Percentiles rank a stretch among this genome's conserved stretches.
phyloP scores from a whole-genome alignment of 345 rosid species.

The Anastatica hierochuntica region DNA sequence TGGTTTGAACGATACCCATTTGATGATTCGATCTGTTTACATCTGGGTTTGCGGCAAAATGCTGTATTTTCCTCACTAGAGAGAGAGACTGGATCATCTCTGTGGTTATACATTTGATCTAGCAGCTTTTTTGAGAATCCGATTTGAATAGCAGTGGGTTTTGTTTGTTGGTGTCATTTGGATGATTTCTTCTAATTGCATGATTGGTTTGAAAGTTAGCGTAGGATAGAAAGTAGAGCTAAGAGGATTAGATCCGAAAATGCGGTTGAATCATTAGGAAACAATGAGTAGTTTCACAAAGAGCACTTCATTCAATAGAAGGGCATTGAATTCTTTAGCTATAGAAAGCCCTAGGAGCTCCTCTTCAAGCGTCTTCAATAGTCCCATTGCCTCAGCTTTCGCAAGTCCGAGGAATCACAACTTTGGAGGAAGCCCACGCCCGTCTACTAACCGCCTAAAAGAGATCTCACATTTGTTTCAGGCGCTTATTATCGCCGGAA shows the following conservation, averaged over 20 bases:
- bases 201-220: slow-evolving; percentile 11
- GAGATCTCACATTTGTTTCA: slow-evolving; percentile 40
- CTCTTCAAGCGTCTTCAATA: slow-evolving; percentile 25
- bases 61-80: slow-evolving; percentile 13
- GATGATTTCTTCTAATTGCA: slow-evolving; percentile 11
- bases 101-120: slow-evolving; percentile 13
- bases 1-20: slow-evolving; percentile 6
- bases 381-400: slow-evolving; percentile 34
- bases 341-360: slow-evolving; percentile 25
- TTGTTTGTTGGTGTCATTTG: background rate
- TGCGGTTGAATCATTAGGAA: slow-evolving; percentile 25
- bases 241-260: background rate
- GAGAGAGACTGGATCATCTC: slow-evolving; percentile 14
- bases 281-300: slow-evolving; percentile 40
- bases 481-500: slow-evolving; percentile 40
- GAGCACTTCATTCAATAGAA: slow-evolving; percentile 39
- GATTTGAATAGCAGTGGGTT: background rate
- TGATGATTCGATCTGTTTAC: slow-evolving; percentile 6
- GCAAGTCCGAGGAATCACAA: slow-evolving; percentile 28
- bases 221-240: slow-evolving; percentile 4
- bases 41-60: slow-evolving; percentile 9
- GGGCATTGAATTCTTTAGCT: slow-evolving; percentile 30
- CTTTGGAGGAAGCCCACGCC: slow-evolving; percentile 31
- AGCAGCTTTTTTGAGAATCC: background rate
- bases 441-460: slow-evolving; percentile 18